phyloP scores from a whole-genome alignment of 371 early-diverging fungal species.

The Mortierella polycephala region DNA sequence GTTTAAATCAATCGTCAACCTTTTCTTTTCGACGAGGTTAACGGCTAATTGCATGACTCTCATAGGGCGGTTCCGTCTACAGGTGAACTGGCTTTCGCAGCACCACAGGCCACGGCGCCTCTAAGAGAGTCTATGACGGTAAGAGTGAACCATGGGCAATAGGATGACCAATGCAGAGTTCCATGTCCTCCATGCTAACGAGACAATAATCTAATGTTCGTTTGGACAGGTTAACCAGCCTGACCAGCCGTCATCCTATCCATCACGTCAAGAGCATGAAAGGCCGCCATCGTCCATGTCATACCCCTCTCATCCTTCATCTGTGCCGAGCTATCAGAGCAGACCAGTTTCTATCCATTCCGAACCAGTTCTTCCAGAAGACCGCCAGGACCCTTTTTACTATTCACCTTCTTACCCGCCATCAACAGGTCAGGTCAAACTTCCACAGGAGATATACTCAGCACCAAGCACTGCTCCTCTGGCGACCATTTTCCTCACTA shows the following conservation, averaged over 20 bases:
- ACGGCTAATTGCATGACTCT: too few relatives aligned
- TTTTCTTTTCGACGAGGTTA: too few relatives aligned
- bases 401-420: slow-evolving; percentile 16
- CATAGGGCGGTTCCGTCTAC: too few relatives aligned
- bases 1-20: too few relatives aligned
- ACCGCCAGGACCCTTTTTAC: slow-evolving; percentile 29
- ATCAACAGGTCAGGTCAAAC: slow-evolving; percentile 34
- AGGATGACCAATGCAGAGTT: too few relatives aligned
- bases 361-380: slow-evolving; percentile 29
- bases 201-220: too few relatives aligned
- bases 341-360: slow-evolving; percentile 47
- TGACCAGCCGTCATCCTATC: slow-evolving; percentile 26
- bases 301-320: slow-evolving; percentile 24
- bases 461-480: slow-evolving; percentile 30
- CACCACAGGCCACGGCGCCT: slow-evolving; percentile 1
- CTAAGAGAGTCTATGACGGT: slow-evolving; percentile 7
- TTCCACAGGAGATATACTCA: slow-evolving; percentile 36
- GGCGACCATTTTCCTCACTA: slow-evolving; percentile 59
- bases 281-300: slow-evolving; percentile 27
- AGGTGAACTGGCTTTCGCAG: neutral
- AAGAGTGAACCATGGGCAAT: neutral
- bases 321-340: slow-evolving; percentile 19
- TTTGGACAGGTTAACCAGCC: neutral
- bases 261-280: slow-evolving; percentile 22
- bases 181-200: too few relatives aligned